Evolutionary conservation across 345 rosid genomes (phyloP).

Genomic region (Punica granatum): DNA sequence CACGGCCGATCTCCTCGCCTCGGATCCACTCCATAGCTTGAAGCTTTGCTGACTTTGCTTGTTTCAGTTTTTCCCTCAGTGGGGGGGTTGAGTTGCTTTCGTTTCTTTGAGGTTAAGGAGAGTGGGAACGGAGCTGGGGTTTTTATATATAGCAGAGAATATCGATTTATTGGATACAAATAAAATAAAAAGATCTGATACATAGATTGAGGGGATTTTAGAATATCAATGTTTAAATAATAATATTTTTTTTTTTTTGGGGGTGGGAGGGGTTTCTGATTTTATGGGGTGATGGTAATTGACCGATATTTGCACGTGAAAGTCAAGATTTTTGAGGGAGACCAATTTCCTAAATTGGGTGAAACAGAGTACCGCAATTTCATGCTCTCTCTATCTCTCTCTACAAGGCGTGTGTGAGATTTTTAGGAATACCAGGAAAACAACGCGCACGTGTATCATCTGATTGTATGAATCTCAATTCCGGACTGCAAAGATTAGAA

Average conservation of each 20-base stretch:
- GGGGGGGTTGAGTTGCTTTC: not conserved
- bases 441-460: too few species aligned
- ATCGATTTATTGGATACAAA: too few species aligned
- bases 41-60: not conserved
- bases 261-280: too few species aligned
- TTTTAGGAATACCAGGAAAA: too few species aligned
- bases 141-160: not conserved
- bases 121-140: not conserved
- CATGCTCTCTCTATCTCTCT: not conserved
- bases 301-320: not conserved
- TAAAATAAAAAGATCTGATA: too few species aligned
- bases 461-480: too few species aligned
- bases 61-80: not conserved
- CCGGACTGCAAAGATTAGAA: too few species aligned
- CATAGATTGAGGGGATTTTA: too few species aligned
- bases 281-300: not conserved
- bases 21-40: slow-evolving; percentile 54
- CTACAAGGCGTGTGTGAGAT: not conserved
- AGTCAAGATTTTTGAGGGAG: not conserved
- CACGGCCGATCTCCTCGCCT: slow-evolving; percentile 57
- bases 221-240: too few species aligned
- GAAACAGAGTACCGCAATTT: not conserved
- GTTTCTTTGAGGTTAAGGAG: not conserved
- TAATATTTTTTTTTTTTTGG: too few species aligned
- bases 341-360: not conserved